Evolutionary conservation across 1,284 basidiomycete species (phyloP), one percentile per base, ranked within the genome.

Genomic region (Naganishia cerealis): DNA sequence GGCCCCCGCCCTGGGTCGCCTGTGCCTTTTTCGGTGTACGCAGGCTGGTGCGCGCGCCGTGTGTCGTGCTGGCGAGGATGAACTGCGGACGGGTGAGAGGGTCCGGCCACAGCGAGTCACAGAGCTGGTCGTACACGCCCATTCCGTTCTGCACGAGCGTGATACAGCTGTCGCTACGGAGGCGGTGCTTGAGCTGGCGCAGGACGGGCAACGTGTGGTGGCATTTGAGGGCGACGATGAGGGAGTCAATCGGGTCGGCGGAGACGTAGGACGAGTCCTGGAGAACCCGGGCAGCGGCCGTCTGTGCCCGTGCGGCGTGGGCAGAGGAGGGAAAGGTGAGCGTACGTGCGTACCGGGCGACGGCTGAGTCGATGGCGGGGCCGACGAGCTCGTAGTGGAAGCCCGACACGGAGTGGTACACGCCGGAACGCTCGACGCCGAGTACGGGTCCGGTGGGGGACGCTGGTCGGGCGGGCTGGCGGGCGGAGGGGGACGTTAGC

Each of bases 81-180:
- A 98, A 92, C 75, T 92, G 87, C 7, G 95, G 95, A 42, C 94
- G 86, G 26, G 82, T 81, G 8, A 21, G n/a, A 10, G 87, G 85
- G 75, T 93, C 88, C 48, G 85, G 87, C 81, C 94, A 99, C 56
- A 92, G 75, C 18, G 84, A 77, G 16, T 82, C 78, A 53, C 91
- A 78, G 63, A 97, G 83, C 70, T 87, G 81, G 74, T 98, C 94
- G 78, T 94, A 90, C 16, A 95, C 83, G 18, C 93, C 94, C 88
- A 96, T 84, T 83, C 78, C 94, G 78, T 97, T 97, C 77, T 96
- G 91, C 59, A 96, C 80, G 7, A 99, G 85, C 1, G 95, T 90
- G 71, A 98, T 87, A 33, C 94, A 96, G 54, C 88, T 90, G 63
- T 85, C 78, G 0, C 85, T 79, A 5, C 85, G 84, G 36, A 97